Evolutionary conservation across 2,329 filamentous ascomycete species (phyloP).

Genomic region (Pyrenophora tritici-repentis): DNA sequence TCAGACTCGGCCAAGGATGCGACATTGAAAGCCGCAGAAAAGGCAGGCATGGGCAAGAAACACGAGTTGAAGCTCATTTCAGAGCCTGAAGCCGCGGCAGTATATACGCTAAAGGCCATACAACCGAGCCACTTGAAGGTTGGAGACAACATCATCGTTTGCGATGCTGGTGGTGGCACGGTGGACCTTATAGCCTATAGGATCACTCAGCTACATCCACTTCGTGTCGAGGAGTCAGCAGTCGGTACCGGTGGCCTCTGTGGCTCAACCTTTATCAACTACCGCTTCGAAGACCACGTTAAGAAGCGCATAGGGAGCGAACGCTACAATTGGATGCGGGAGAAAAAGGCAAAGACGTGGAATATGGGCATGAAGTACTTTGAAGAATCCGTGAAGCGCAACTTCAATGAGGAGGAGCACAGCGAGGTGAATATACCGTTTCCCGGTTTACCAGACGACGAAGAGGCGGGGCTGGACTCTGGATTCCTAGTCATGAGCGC

Average conservation of each 20-base stretch:
- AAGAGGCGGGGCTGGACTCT: conserved; percentile 73
- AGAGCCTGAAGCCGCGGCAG: conserved; percentile 77
- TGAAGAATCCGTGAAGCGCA: conserved; percentile 83
- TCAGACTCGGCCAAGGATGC: conserved; percentile 85
- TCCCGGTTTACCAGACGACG: conserved; percentile 75
- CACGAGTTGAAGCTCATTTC: conserved; percentile 78
- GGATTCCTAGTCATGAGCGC: conserved; percentile 76
- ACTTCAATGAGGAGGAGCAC: conserved; percentile 79
- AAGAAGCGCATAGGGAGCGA: conserved; percentile 68
- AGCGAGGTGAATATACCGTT: conserved; percentile 79
- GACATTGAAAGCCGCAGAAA: conserved; percentile 75
- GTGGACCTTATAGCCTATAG: conserved; percentile 70
- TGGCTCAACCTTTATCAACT: conserved; percentile 79
- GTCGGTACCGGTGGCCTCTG: conserved; percentile 79
- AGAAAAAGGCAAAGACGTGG: conserved; percentile 79
- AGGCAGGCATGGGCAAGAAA: conserved; percentile 74
- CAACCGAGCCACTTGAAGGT: conserved; percentile 74
- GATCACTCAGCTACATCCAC: conserved; percentile 72
- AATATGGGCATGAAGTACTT: conserved; percentile 74
- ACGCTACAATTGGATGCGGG: conserved; percentile 74
- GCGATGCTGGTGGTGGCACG: conserved; percentile 54
- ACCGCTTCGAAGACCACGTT: conserved; percentile 79
- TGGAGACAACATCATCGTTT: conserved; percentile 65
- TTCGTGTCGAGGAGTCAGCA: conserved; percentile 77
- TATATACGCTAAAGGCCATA: conserved; percentile 79